phyloP scores from a whole-genome alignment of 345 rosid genomes.

The Brassica carinata region DNA sequence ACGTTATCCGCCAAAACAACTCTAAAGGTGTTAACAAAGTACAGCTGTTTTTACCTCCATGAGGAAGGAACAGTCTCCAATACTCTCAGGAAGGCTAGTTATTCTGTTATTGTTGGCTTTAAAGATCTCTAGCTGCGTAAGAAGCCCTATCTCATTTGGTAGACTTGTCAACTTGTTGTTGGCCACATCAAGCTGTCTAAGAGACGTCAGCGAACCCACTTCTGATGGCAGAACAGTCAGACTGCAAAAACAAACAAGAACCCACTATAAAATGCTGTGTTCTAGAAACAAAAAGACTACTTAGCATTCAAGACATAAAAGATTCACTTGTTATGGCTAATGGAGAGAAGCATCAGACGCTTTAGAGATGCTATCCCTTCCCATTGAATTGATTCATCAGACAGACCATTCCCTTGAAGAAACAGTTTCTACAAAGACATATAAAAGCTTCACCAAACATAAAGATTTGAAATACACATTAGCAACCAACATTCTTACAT shows the following conservation, averaged over 20 bases:
- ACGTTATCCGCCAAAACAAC: background rate
- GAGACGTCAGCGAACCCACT: constrained; percentile 59
- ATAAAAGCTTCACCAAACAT: background rate
- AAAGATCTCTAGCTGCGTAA: constrained; percentile 73
- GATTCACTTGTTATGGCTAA: constrained; percentile 71
- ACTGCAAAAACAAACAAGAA: constrained; percentile 48
- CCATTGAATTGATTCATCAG: constrained; percentile 72
- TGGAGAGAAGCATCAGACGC: constrained; percentile 60
- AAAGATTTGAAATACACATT: background rate
- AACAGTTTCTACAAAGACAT: constrained; percentile 60
- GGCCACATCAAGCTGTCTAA: constrained; percentile 69
- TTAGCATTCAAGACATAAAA: background rate
- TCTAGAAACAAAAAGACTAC: too few species aligned
- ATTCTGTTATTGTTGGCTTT: constrained; percentile 80
- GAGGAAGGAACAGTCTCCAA: constrained; percentile 66
- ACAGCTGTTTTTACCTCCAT: constrained; percentile 52
- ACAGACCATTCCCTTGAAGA: constrained; percentile 64
- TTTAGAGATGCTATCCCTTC: constrained; percentile 59
- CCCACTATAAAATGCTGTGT: too few species aligned
- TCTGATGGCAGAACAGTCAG: constrained; percentile 62
- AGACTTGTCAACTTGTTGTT: constrained; percentile 69
- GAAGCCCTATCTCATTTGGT: constrained; percentile 68
- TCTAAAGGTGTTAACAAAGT: background rate
- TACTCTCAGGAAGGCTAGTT: constrained; percentile 47
- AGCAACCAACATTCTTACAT: constrained; percentile 16